A percentile compares a stretch with the other conserved stretches of the same genome.
These are phyloP conservation scores for Grosmannia huntii DNA, from an alignment of 2,329 filamentous ascomycete genomes.

Conservation along the genomic window DNA sequence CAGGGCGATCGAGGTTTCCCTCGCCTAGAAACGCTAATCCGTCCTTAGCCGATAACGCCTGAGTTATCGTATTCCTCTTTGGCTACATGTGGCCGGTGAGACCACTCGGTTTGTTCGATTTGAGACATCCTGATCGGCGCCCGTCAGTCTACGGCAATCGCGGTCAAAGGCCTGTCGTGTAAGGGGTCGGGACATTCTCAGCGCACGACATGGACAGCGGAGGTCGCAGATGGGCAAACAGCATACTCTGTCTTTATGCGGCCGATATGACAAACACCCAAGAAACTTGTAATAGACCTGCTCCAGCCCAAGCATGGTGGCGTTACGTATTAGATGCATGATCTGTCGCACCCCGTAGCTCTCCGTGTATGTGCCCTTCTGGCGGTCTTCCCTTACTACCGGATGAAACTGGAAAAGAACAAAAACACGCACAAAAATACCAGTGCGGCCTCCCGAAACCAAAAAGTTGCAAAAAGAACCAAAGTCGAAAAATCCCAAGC, in stretches of 20 bases:
- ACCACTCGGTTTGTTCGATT: too few species aligned
- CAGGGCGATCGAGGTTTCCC: background rate
- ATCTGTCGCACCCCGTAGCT: background rate
- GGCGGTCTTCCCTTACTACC: background rate
- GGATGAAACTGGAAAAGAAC: background rate
- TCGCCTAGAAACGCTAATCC: background rate
- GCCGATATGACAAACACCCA: background rate
- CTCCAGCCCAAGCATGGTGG: background rate
- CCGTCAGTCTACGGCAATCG: background rate
- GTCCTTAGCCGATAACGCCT: background rate
- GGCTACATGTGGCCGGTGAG: background rate
- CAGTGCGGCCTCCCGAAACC: background rate
- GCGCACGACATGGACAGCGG: background rate
- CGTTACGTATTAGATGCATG: background rate
- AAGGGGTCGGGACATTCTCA: background rate
- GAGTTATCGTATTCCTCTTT: background rate
- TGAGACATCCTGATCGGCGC: too few species aligned
- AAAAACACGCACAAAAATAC: background rate
- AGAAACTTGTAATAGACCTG: background rate
- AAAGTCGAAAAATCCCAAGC: background rate
- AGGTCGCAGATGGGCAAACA: background rate
- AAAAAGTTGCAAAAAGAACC: background rate
- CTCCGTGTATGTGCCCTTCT: background rate
- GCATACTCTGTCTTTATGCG: background rate
- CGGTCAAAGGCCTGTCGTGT: background rate